A percentile compares a stretch with the other conserved stretches of the same genome.
Evolutionary conservation across 2,329 filamentous ascomycete species (phyloP).

Genomic region (Trichoderma aggressivum): DNA sequence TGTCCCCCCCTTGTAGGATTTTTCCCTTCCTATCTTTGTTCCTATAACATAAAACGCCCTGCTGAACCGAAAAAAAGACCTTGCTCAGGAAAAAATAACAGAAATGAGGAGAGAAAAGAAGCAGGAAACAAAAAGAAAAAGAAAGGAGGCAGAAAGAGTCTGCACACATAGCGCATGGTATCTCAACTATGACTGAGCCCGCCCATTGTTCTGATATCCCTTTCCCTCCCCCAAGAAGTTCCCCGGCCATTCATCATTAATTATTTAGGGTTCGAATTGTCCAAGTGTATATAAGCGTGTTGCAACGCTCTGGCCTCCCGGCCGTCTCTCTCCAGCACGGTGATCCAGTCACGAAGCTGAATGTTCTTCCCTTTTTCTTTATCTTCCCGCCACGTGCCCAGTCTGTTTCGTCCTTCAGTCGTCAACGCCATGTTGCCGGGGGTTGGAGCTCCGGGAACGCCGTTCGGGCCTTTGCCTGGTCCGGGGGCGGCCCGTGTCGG

Average conservation of each 20-base stretch:
- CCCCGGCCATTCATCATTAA: conserved; percentile 13
- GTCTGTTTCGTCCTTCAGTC: conserved; percentile 56
- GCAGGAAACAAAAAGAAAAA: conserved; percentile 27
- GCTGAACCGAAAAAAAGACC: conserved; percentile 18
- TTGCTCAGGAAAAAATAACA: conserved; percentile 6
- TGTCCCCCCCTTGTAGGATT: neutral
- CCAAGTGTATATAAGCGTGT: conserved; percentile 52
- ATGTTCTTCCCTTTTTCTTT: conserved; percentile 72
- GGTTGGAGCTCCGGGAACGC: conserved; percentile 31
- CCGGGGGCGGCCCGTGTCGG: conserved; percentile 40
- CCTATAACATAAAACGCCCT: conserved; percentile 20
- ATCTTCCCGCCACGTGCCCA: conserved; percentile 77
- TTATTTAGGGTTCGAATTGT: conserved; percentile 46
- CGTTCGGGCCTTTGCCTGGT: conserved; percentile 33
- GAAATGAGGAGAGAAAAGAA: neutral
- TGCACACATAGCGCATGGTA: conserved; percentile 32
- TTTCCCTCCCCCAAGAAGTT: conserved; percentile 22
- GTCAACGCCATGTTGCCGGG: conserved; percentile 44
- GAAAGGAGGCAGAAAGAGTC: conserved; percentile 23
- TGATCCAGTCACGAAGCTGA: conserved; percentile 78
- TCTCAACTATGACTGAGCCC: conserved; percentile 23
- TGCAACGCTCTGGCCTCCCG: conserved; percentile 62
- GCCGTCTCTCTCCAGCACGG: conserved; percentile 75
- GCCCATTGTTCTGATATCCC: conserved; percentile 17
- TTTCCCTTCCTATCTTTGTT: neutral